Evolutionary conservation across 768 basidiomycete genomes (phyloP).

Genomic region (Austroboletus eburneus): DNA sequence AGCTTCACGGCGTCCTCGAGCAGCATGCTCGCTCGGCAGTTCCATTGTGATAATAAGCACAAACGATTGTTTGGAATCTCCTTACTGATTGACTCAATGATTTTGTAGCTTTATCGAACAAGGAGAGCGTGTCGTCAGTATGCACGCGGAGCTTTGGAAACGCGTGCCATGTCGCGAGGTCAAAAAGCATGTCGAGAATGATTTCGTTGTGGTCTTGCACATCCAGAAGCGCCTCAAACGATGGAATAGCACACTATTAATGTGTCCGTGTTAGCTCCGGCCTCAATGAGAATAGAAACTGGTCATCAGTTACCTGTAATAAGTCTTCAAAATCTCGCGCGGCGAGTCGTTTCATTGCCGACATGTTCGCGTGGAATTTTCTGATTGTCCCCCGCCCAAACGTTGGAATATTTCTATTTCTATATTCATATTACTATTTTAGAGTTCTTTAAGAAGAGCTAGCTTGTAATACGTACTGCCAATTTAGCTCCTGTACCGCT

Average conservation of each 20-base stretch:
- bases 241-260: not conserved
- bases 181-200: not conserved
- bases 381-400: conserved; percentile 34
- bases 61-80: not conserved
- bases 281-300: not conserved
- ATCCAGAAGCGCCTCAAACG: not conserved
- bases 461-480: conserved; percentile 3
- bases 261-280: not conserved
- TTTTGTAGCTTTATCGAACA: not conserved
- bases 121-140: not conserved
- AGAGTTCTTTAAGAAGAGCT: no score
- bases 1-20: not conserved
- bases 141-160: not conserved
- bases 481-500: conserved; percentile 12
- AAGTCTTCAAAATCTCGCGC: conserved; percentile 40
- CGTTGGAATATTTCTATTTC: conserved; percentile 27
- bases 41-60: not conserved
- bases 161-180: not conserved
- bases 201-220: not conserved
- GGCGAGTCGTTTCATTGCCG: conserved; percentile 32
- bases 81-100: not conserved
- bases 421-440: conserved; percentile 7
- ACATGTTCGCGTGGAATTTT: conserved; percentile 29
- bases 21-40: not conserved
- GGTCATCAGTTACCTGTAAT: conserved; percentile 23